Conservation (phyloP, 2,329 filamentous ascomycete genomes). For the Thelonectria olida region DNA sequence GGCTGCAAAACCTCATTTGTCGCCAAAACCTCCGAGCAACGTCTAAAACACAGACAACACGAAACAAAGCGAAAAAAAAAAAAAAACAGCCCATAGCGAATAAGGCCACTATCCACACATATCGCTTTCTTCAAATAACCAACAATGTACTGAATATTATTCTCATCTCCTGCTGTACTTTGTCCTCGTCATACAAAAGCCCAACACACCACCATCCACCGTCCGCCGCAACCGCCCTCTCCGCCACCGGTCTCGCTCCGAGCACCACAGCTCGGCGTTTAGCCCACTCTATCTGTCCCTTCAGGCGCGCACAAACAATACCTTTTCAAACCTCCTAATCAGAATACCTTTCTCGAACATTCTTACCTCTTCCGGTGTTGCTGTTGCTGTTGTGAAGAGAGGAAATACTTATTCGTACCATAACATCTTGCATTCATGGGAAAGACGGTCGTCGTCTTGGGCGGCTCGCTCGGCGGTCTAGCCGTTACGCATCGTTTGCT, state of each 20-base stretch:
- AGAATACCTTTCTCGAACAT: background rate
- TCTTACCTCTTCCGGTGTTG: background rate
- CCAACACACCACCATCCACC: slow-evolving; percentile 9
- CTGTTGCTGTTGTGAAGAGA: background rate
- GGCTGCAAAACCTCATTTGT: background rate
- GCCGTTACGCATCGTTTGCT: slow-evolving; percentile 63
- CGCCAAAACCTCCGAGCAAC: background rate
- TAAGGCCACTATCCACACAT: slow-evolving; percentile 8
- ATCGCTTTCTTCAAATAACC: background rate
- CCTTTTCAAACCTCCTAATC: background rate
- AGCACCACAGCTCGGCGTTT: slow-evolving; percentile 10
- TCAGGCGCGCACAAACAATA: slow-evolving; percentile 9
- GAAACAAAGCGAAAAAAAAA: background rate
- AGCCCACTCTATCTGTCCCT: slow-evolving; percentile 9
- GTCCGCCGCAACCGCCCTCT: slow-evolving; percentile 5
- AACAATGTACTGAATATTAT: background rate
- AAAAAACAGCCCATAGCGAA: slow-evolving; percentile 1
- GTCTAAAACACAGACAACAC: background rate
- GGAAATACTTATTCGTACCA: background rate
- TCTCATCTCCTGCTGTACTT: background rate
- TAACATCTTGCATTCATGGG: slow-evolving; percentile 47
- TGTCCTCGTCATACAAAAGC: slow-evolving; percentile 18
- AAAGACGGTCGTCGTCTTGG: slow-evolving; percentile 63
- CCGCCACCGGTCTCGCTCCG: slow-evolving; percentile 22
- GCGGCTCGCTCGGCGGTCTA: slow-evolving; percentile 63